A percentile compares a stretch with the other conserved stretches of the same genome.
Evolutionary conservation across 129 eudicot genomes (phyloP).

Genomic region (Logfia minima): DNA sequence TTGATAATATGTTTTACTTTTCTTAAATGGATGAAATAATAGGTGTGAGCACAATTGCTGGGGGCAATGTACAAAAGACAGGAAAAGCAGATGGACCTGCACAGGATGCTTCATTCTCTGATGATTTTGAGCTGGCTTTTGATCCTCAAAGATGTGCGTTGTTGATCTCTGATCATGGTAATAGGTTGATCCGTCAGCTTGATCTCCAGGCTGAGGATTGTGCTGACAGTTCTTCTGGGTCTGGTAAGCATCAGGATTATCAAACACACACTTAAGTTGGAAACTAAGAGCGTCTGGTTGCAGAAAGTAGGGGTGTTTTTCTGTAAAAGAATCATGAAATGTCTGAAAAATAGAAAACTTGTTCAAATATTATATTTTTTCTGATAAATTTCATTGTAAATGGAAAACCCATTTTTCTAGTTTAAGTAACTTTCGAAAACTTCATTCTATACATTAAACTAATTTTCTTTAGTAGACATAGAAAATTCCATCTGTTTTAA

Average conservation of each 20-base stretch:
- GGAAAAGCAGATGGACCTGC: conserved; percentile 82
- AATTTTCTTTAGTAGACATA: not conserved
- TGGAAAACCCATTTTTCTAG: not conserved
- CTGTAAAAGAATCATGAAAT: no score
- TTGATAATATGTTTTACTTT: not conserved
- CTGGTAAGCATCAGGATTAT: conserved; percentile 39
- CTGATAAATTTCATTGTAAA: not conserved
- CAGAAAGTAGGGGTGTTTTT: not conserved
- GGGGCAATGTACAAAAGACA: conserved; percentile 57
- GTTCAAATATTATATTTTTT: no score
- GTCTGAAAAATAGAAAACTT: not conserved
- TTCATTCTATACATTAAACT: not conserved
- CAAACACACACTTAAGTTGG: not conserved
- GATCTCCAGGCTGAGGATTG: conserved; percentile 69
- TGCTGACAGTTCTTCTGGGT: conserved; percentile 35
- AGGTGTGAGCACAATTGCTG: conserved; percentile 96
- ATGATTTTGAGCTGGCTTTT: conserved; percentile 64
- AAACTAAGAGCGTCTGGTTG: not conserved
- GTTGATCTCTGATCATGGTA: conserved; percentile 77
- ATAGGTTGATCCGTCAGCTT: conserved; percentile 75
- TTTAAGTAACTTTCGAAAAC: not conserved
- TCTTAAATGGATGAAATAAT: not conserved
- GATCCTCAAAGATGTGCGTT: conserved; percentile 69
- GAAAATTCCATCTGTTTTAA: not conserved
- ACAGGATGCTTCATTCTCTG: conserved; percentile 75